A percentile compares a stretch with the other conserved stretches of the same genome.
phyloP scores from a whole-genome alignment of 768 basidiomycete genomes.

The Lactarius tabidus region DNA sequence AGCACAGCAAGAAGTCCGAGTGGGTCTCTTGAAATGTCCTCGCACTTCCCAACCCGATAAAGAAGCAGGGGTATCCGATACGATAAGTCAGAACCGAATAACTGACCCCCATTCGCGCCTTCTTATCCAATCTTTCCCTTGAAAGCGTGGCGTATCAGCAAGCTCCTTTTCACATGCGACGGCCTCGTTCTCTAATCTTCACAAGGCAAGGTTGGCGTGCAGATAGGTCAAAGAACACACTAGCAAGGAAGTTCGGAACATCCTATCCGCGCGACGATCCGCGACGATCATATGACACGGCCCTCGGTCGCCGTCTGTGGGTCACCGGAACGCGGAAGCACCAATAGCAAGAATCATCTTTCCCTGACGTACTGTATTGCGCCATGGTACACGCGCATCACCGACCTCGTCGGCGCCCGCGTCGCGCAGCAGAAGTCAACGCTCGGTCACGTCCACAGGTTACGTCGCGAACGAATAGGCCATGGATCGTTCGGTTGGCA shows the following conservation, averaged over 20 bases:
- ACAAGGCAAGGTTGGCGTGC: too few relatives aligned
- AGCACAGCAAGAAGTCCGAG: background rate
- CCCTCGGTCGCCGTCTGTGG: too few relatives aligned
- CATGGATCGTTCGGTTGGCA: background rate
- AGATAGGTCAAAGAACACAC: too few relatives aligned
- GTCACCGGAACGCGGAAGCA: too few relatives aligned
- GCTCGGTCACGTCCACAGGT: background rate
- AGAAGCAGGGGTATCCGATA: background rate
- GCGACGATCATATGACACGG: too few relatives aligned
- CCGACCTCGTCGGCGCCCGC: background rate
- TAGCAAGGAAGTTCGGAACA: too few relatives aligned
- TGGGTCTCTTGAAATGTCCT: background rate
- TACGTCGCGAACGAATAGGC: background rate
- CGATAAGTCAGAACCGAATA: background rate
- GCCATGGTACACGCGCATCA: background rate
- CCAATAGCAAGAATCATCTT: background rate
- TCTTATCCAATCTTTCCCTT: background rate
- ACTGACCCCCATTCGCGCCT: background rate
- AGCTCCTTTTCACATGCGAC: too few relatives aligned
- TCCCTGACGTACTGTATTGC: background rate
- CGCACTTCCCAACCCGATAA: background rate
- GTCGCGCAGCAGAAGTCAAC: background rate
- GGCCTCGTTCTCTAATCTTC: too few relatives aligned
- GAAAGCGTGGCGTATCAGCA: background rate
- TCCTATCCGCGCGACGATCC: too few relatives aligned